A percentile compares a stretch with the other conserved stretches of the same genome.
Conservation (phyloP, 257 asterid genomes). For the Primulina huaijiensis region DNA sequence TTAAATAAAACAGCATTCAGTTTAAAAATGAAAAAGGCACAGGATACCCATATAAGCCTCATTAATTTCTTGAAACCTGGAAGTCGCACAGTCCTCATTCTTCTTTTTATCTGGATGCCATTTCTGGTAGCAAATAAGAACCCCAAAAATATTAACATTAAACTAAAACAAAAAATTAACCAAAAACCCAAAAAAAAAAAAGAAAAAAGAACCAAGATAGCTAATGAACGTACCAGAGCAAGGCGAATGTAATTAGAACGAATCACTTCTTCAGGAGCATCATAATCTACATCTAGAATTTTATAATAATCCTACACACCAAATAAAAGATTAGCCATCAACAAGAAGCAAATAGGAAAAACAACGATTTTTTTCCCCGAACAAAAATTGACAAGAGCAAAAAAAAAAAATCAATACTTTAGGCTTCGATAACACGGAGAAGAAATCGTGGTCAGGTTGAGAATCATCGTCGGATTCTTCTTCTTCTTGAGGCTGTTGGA, state of each 20-base stretch:
- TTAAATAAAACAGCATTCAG: background rate
- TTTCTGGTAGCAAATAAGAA: conserved; percentile 41
- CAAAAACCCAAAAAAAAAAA: background rate
- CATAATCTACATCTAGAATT: conserved; percentile 78
- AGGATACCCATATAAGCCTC: conserved; percentile 80
- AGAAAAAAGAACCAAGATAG: background rate
- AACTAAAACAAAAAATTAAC: background rate
- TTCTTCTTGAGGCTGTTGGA: conserved; percentile 33
- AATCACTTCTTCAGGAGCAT: conserved; percentile 83
- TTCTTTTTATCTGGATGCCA: conserved; percentile 98
- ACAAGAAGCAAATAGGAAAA: background rate
- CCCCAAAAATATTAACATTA: background rate
- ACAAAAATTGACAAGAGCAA: background rate
- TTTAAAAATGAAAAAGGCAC: conserved; percentile 2
- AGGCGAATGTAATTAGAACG: conserved; percentile 86
- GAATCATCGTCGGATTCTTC: conserved; percentile 43
- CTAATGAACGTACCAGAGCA: conserved; percentile 62
- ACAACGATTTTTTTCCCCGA: background rate
- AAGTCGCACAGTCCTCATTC: conserved; percentile 55
- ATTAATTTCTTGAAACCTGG: conserved; percentile 85
- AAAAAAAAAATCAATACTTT: conserved; percentile 36
- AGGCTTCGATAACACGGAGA: conserved; percentile 59
- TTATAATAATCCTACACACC: conserved; percentile 71
- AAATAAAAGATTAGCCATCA: background rate
- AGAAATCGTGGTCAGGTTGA: conserved; percentile 58